Base-by-base conservation (phyloP, 2,329 filamentous ascomycete genomes). In the Trichoderma hamatum region DNA sequence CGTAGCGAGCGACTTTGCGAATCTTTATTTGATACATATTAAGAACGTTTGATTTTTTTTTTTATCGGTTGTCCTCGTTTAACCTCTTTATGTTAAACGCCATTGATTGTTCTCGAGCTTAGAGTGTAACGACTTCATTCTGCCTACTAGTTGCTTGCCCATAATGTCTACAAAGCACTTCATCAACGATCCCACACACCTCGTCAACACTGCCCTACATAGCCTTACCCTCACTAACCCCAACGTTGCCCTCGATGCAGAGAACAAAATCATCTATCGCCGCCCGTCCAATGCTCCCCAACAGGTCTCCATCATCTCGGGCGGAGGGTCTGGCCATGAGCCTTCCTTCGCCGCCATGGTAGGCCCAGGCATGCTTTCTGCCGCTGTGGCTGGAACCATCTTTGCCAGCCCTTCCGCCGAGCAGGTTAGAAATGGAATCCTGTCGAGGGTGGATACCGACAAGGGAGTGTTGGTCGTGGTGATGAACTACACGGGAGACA, bases 401-500 rank as follows among this genome's bases (percentile, higher is more conserved):
- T 96, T 96, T 76, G 93, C 93, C 7, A 92, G 89, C 21, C 93
- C 93, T 0, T 90, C 87, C 6, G 90, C 93, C 0, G 90, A 96
- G 80, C 94, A 97, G 82, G 89, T 97, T 67, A 88, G 92, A 67
- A 84, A 87, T 72, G 93, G 90, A 70, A 90, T 96, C 65, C 87
- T 90, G 76, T 86, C 89, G 52, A 85, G 92, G 24, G 91, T 97
- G 3, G 88, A 92, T 70, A 85, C 86, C 3, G 84, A 86, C 55
- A 86, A 88, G 71, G 95, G 94, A 28, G 91, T 97, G 1, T 79
- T 97, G 51, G 91, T 97, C n/a, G 90, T 94, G 6, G 92, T 97
- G 34, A 97, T 97, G 92, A 97, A 97, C 79, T 97, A 97, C 80
- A 97, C 93, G 1, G 92, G 92, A 46, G 92, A 94, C 78, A 88